Conservation (phyloP, 768 basidiomycete species). For the Mycena haematopus region DNA sequence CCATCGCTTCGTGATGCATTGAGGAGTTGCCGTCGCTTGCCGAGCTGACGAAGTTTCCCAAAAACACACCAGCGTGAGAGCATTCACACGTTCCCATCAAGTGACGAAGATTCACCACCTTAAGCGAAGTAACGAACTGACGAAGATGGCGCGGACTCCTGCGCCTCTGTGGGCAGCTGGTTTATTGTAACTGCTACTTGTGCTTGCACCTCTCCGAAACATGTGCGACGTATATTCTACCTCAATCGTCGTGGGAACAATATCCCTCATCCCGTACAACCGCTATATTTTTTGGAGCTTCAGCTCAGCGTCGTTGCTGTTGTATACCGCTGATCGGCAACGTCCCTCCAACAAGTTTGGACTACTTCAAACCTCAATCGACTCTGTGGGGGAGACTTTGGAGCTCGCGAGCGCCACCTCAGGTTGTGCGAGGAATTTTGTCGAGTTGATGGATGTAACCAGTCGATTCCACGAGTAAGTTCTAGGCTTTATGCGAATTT, state of each 20-base stretch:
- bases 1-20: too few species aligned
- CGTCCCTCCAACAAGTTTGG: neutral
- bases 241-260: neutral
- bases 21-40: too few species aligned
- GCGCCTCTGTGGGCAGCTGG: too few species aligned
- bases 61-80: too few species aligned
- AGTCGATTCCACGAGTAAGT: neutral
- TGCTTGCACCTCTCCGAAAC: neutral
- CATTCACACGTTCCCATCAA: too few species aligned
- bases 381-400: neutral
- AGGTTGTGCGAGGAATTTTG: neutral
- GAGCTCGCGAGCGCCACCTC: neutral
- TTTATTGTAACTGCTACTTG: too few species aligned
- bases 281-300: neutral
- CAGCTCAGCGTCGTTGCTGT: neutral
- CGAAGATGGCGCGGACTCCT: too few species aligned
- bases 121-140: too few species aligned
- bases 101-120: too few species aligned
- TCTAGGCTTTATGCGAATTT: neutral
- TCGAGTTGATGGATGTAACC: neutral
- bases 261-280: neutral
- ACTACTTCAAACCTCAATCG: neutral
- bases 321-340: neutral
- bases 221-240: neutral
- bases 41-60: too few species aligned